These are phyloP conservation scores for Xylaria hypoxylon DNA, from an alignment of 2,329 filamentous ascomycete genomes.

Conservation along the genomic window DNA sequence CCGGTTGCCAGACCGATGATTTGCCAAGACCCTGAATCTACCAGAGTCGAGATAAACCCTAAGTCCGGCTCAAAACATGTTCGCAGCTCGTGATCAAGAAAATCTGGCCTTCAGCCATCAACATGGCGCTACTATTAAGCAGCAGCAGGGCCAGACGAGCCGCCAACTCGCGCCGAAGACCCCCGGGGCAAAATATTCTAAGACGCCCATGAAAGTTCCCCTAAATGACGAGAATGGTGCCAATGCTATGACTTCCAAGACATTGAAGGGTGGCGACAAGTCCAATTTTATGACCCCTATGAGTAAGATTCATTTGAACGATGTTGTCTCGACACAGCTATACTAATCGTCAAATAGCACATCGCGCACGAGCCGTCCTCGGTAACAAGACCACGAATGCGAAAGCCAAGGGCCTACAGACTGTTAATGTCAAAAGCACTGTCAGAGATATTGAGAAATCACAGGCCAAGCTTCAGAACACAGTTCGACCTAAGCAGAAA, in stretches of 20 bases:
- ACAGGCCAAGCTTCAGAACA: conserved; percentile 30
- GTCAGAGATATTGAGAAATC: conserved; percentile 65
- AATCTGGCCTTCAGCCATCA: conserved; percentile 84
- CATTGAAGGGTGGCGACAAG: conserved; percentile 62
- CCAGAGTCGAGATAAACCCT: conserved; percentile 16
- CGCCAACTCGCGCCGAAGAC: conserved; percentile 68
- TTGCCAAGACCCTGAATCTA: conserved; percentile 18
- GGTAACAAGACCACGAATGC: conserved; percentile 98
- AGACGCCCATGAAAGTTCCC: conserved; percentile 82
- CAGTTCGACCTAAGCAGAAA: conserved; percentile 23
- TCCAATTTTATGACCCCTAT: conserved; percentile 82
- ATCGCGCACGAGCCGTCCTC: conserved; percentile 80
- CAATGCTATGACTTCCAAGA: conserved; percentile 62
- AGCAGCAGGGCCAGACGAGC: conserved; percentile 65
- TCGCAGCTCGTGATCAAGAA: conserved; percentile 86
- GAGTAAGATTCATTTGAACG: conserved; percentile 64
- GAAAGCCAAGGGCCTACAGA: conserved; percentile 77
- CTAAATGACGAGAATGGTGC: conserved; percentile 89
- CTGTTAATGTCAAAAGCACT: conserved; percentile 70
- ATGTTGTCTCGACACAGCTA: neutral
- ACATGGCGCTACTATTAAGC: conserved; percentile 76
- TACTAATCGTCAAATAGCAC: conserved; percentile 56
- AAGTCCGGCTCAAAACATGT: conserved; percentile 64
- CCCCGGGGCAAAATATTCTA: conserved; percentile 78
- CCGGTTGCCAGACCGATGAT: conserved; percentile 3